These are phyloP conservation scores for Picochlorum costavermella DNA, from an alignment of 139 green algal genomes.

Conservation along the genomic window DNA sequence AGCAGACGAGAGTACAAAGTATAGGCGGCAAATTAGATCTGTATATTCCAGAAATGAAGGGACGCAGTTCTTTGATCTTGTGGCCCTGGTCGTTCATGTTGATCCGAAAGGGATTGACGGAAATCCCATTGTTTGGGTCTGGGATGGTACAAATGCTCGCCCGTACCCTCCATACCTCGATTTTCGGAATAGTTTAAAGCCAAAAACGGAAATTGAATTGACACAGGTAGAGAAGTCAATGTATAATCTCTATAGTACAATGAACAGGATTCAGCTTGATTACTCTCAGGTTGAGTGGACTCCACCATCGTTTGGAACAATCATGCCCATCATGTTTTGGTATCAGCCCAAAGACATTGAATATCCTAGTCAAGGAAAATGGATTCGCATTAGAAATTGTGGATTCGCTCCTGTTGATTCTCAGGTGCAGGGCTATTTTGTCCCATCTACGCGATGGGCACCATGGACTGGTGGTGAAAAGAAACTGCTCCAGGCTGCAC, in stretches of 20 bases:
- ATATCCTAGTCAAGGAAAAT: constrained; percentile 11
- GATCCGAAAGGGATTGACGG: neutral
- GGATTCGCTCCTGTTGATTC: constrained; percentile 18
- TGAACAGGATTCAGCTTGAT: neutral
- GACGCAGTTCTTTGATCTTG: constrained; percentile 22
- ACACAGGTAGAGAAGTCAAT: neutral
- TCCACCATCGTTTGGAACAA: constrained; percentile 27
- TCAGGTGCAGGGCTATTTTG: constrained; percentile 29
- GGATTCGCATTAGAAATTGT: constrained; percentile 40
- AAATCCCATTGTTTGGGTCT: constrained; percentile 22
- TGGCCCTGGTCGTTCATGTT: constrained; percentile 10
- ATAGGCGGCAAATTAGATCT: constrained; percentile 24
- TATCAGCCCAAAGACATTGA: neutral
- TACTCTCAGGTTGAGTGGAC: neutral
- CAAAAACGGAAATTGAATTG: neutral
- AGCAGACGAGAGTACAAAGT: constrained; percentile 7
- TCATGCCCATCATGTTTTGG: constrained; percentile 27
- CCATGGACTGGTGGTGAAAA: constrained; percentile 14
- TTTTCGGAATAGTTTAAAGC: neutral
- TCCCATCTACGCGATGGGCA: constrained; percentile 15
- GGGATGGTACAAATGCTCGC: constrained; percentile 34
- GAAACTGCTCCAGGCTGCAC: neutral
- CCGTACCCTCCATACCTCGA: constrained; percentile 13
- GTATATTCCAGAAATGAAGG: constrained; percentile 11
- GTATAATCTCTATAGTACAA: neutral